Percentiles rank a stretch among this genome's conserved stretches.
phyloP scores from a whole-genome alignment of 306 rosid species.

The Crataegus laevigata region DNA sequence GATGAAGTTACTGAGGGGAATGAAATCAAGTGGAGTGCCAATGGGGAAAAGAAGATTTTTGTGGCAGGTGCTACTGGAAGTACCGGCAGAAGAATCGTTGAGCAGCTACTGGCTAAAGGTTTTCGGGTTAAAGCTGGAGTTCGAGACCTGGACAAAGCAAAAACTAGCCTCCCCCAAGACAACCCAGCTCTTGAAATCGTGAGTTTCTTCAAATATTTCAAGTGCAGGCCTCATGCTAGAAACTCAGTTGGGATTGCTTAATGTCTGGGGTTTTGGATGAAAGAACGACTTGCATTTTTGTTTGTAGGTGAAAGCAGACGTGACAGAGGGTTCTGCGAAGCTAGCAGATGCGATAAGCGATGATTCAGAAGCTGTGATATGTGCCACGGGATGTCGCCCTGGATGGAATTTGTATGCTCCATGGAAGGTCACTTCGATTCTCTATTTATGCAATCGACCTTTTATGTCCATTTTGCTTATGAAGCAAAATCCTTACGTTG shows the following conservation, averaged over 20 bases:
- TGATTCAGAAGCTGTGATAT: constrained; percentile 84
- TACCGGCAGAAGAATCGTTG: constrained; percentile 80
- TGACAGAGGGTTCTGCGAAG: constrained; percentile 78
- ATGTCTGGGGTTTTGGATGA: background rate
- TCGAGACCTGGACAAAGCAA: constrained; percentile 77
- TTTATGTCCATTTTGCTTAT: background rate
- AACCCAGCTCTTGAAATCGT: constrained; percentile 77
- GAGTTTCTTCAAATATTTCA: constrained; percentile 17
- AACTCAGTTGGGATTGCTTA: background rate
- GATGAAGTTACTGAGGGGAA: constrained; percentile 30
- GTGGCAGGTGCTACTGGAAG: constrained; percentile 95
- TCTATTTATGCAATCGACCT: background rate
- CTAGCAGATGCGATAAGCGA: constrained; percentile 69
- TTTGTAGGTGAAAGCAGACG: constrained; percentile 78
- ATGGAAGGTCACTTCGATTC: constrained; percentile 66
- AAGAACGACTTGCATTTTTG: constrained; percentile 1
- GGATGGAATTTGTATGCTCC: constrained; percentile 89
- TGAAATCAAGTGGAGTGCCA: constrained; percentile 14
- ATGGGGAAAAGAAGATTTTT: constrained; percentile 55
- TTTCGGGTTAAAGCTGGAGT: constrained; percentile 85
- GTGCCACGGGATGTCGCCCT: constrained; percentile 77
- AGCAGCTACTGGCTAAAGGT: constrained; percentile 79
- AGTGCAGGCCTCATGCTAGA: background rate
- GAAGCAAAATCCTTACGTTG: background rate
- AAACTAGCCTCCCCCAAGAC: constrained; percentile 31